A percentile compares a stretch with the other conserved stretches of the same genome.
Conservation (phyloP, 2,329 filamentous ascomycete species). For the Lithohypha guttulata region DNA sequence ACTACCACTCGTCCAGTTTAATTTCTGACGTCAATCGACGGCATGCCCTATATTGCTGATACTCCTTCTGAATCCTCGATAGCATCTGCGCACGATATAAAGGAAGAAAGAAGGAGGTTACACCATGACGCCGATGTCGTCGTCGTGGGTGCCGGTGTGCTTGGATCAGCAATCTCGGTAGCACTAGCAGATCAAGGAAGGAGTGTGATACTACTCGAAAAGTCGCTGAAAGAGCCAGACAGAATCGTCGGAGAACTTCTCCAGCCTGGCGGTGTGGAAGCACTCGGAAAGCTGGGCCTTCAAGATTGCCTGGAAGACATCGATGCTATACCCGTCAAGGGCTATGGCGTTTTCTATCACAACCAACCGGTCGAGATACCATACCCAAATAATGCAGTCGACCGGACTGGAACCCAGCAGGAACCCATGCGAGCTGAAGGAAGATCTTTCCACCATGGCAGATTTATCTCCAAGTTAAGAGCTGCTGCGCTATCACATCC, state of each 20-base stretch:
- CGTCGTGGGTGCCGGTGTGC: constrained; percentile 80
- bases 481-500: constrained; percentile 60
- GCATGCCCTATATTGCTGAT: constrained; percentile 23
- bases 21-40: no score
- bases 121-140: constrained; percentile 69
- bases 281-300: constrained; percentile 70
- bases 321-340: constrained; percentile 69
- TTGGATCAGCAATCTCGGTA: constrained; percentile 77
- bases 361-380: constrained; percentile 61
- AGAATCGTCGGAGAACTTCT: constrained; percentile 92
- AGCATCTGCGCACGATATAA: constrained; percentile 13
- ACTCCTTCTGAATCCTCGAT: constrained; percentile 21
- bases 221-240: constrained; percentile 81
- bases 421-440: constrained; percentile 53
- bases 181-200: constrained; percentile 80
- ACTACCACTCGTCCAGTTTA: no score
- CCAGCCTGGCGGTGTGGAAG: constrained; percentile 79
- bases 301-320: constrained; percentile 76
- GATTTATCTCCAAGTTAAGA: constrained; percentile 77
- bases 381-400: constrained; percentile 54
- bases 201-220: constrained; percentile 81
- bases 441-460: constrained; percentile 81
- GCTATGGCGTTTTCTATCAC: constrained; percentile 81
- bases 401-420: constrained; percentile 8
- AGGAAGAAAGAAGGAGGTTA: constrained; percentile 38